Evolutionary conservation across 768 basidiomycete species (phyloP), one percentile per base, ranked within the genome.

Genomic region (Collybia sp.): DNA sequence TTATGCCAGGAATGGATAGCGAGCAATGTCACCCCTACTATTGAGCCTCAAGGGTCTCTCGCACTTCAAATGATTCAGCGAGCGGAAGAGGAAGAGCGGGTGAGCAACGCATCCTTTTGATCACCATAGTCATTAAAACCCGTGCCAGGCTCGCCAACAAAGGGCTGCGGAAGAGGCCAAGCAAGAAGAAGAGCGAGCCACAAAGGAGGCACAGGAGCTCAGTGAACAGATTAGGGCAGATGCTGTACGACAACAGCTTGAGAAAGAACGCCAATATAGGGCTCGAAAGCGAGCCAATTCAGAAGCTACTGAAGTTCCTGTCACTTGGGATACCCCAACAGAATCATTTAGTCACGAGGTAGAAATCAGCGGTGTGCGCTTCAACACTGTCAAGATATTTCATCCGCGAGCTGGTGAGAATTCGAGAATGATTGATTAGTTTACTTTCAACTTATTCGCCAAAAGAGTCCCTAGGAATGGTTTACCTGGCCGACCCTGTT

Each of bases 51-150:
- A 11, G 85, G 83, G 12, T 92, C 90, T 0, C 72, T 93, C 3
- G 89, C 89, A 10, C 70, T 78, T 4, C 77, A 91, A 60, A 91
- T 92, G 90, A 83, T 71, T 39, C 77, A 74, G 51, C 77, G 90
- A 25, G 87, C 87, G 0, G 65, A 70, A 50, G 83, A 87, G 42
- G 81, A 84, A 60, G 82, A 88, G 55, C 70, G 69, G 54, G 88
- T 84, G 42, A 43, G 75, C 59, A 31, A 12, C 5, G 30, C 13
- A 40, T 45, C n/a, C 16, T 37, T 25, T 38, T 2, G 30, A 20
- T 25, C 32, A 32, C 50, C 30, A 45, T 36, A 19, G 16, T 25
- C 20, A 31, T 47, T 12, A 43, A 41, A 10, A 34, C 18, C 8
- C 33, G 35, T 15, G 41, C n/a, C 38, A 85, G 79, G 80, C 70